Base-by-base conservation (phyloP, 352 stramenopile species). In the Salisapilia sapeloensis region DNA sequence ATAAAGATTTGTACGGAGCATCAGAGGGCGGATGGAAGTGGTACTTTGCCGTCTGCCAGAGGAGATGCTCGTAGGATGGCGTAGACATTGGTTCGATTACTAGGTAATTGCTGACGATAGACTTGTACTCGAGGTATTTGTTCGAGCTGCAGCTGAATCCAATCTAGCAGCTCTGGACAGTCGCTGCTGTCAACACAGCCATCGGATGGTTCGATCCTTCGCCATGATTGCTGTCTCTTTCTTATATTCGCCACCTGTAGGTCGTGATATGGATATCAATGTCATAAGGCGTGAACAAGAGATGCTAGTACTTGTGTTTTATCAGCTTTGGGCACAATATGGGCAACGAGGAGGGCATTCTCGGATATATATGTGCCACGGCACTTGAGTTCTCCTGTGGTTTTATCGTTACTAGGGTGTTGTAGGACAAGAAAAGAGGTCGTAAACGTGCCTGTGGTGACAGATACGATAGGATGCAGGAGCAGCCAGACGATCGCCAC, bases 361-460 rank as follows among this genome's bases (percentile, higher is more conserved):
- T 92, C 77, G 2, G 75, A 90, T 35, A 89, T 81, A 52, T 92
- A 92, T 24, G 77, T 92, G 6, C 66, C 66, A 14, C 77, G 56
- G 24, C 61, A 79, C 48, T 90, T 90, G 17, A 77, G 47, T 25
- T 92, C 75, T 14, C 64, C 67, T 65, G 32, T n/a, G n/a, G n/a
- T n/a, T n/a, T n/a, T 10, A 13, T 28, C 13, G 10, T 13, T 12
- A 12, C 24, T 12, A 28, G 24, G 13, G 13, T 13, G 13, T 8
- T 26, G 24, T 11, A 17, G 0, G 15, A 10, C 14, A 1, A 19
- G 31, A 39, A 22, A 6, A 12, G 21, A 16, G 2, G 12, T 10
- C 25, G 9, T 29, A 35, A 6, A 9, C 33, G 17, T 46, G 69
- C 70, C 70, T 2, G 74, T 92, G 0, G 77, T 79, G 31, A 91